A percentile compares a stretch with the other conserved stretches of the same genome.
phyloP scores from a whole-genome alignment of 2,329 filamentous ascomycete genomes.

The Aspergillus versicolor region DNA sequence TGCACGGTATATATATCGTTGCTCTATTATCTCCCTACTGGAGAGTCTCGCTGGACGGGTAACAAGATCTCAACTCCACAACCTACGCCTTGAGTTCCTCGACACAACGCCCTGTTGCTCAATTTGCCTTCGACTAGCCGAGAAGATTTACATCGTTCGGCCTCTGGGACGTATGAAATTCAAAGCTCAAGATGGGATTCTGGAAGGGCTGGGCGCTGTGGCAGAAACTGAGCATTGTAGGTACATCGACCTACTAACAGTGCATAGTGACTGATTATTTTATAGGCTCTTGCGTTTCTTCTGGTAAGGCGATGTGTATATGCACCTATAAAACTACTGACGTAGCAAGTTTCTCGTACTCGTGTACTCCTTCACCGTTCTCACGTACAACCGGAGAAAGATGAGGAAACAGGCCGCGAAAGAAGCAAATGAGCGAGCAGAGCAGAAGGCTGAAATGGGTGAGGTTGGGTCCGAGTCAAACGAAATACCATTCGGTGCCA shows the following conservation, averaged over 20 bases:
- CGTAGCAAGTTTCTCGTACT: conserved; percentile 61
- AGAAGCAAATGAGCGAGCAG: conserved; percentile 64
- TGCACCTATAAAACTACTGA: conserved; percentile 24
- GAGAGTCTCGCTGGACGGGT: neutral
- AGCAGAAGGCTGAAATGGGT: conserved; percentile 52
- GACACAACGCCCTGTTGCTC: neutral
- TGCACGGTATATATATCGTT: conserved; percentile 1
- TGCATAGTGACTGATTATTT: conserved; percentile 15
- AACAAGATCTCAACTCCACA: neutral
- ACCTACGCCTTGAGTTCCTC: neutral
- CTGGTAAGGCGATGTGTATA: conserved; percentile 51
- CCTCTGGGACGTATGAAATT: neutral
- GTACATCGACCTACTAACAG: conserved; percentile 32
- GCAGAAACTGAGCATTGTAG: conserved; percentile 88
- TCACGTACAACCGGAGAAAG: conserved; percentile 56
- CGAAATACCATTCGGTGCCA: conserved; percentile 80
- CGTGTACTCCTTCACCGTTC: conserved; percentile 64
- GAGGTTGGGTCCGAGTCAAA: conserved; percentile 53
- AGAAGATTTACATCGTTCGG: neutral
- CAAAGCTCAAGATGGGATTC: conserved; percentile 46
- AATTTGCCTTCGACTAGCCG: neutral
- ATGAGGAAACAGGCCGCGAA: conserved; percentile 63
- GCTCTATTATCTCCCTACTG: conserved; percentile 1
- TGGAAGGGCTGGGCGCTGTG: conserved; percentile 74
- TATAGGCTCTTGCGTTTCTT: conserved; percentile 68